These are phyloP conservation scores for Mycena capillaripes DNA, from an alignment of 768 basidiomycete species.

Conservation along the genomic window DNA sequence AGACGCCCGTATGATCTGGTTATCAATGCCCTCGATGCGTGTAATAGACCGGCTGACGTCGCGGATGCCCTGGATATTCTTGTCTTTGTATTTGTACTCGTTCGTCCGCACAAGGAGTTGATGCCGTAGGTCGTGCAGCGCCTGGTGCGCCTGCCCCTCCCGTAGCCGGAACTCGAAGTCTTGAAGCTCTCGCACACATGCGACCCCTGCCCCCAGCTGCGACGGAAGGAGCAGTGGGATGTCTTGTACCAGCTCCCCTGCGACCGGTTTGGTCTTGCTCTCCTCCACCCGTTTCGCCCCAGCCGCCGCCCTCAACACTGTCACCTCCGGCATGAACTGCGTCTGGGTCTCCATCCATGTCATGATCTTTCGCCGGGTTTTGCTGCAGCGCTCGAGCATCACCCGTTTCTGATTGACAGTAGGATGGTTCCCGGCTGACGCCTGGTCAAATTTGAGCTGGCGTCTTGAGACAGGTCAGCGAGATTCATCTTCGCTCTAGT, in stretches of 20 bases:
- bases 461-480: neutral
- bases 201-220: neutral
- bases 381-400: conserved; percentile 24
- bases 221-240: conserved; percentile 11
- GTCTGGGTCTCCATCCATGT: conserved; percentile 17
- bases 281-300: conserved; percentile 1
- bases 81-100: conserved; percentile 8
- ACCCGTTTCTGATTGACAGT: neutral
- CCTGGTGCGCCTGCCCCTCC: conserved; percentile 13
- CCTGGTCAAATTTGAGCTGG: conserved; percentile 8
- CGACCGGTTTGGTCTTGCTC: neutral
- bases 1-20: neutral
- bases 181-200: neutral
- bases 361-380: conserved; percentile 9
- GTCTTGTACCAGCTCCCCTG: conserved; percentile 10
- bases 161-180: conserved; percentile 10
- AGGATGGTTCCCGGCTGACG: neutral
- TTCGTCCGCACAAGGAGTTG: conserved; percentile 17
- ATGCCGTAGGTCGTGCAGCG: conserved; percentile 9
- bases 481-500: no score
- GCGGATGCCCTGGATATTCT: neutral
- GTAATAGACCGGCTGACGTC: neutral
- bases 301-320: neutral
- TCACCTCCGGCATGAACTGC: conserved; percentile 18
- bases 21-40: neutral